Conservation (phyloP, 306 rosid genomes). For the Geum urbanum region DNA sequence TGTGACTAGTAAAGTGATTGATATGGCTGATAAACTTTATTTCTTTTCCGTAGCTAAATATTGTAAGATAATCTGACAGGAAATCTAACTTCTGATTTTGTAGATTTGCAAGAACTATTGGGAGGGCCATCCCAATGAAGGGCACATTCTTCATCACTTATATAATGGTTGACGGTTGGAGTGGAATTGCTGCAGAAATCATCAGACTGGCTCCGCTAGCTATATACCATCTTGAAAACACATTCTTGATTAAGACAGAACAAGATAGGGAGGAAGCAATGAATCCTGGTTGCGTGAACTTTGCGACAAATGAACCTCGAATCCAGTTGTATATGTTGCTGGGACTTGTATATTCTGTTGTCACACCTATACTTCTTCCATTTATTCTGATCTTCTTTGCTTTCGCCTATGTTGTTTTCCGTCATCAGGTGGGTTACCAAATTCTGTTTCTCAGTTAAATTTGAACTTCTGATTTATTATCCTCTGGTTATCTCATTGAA, state of each 20-base stretch:
- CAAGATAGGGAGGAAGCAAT: constrained; percentile 69
- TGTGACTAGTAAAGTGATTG: neutral
- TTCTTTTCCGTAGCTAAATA: constrained; percentile 10
- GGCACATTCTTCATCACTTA: constrained; percentile 95
- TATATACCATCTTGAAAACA: constrained; percentile 73
- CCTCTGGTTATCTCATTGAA: neutral
- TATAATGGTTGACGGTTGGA: constrained; percentile 90
- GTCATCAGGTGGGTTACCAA: constrained; percentile 66
- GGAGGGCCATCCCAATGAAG: constrained; percentile 86
- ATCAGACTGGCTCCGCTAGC: constrained; percentile 59
- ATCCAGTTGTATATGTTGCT: constrained; percentile 79
- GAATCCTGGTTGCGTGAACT: constrained; percentile 75
- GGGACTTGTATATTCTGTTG: constrained; percentile 77
- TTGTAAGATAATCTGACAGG: constrained; percentile 16
- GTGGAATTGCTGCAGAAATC: constrained; percentile 84
- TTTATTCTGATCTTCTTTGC: constrained; percentile 78
- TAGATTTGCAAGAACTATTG: constrained; percentile 75
- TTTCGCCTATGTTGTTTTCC: constrained; percentile 69
- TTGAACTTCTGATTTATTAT: neutral
- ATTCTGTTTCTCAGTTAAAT: neutral
- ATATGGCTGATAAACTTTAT: neutral
- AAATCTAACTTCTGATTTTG: constrained; percentile 26
- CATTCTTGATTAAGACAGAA: constrained; percentile 83
- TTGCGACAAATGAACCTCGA: constrained; percentile 74
- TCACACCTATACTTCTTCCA: constrained; percentile 87